phyloP scores from a whole-genome alignment of 2,329 filamentous ascomycete genomes.

The Alternaria sp. region DNA sequence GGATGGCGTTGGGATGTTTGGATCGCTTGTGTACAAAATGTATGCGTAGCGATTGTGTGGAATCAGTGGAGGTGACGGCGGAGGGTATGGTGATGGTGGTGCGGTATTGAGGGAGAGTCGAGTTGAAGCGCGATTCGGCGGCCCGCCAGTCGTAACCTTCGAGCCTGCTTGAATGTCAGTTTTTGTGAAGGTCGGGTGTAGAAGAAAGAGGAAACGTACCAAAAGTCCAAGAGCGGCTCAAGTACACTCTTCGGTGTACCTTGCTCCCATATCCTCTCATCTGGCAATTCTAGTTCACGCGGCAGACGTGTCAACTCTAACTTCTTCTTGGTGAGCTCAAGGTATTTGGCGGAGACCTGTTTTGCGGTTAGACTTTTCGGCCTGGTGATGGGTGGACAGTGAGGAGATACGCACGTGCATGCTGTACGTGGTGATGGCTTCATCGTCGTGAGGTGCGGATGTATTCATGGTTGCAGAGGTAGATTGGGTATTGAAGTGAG shows the following conservation, averaged over 20 bases:
- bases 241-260: slow-evolving; percentile 65
- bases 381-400: background rate
- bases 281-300: slow-evolving; percentile 60
- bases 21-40: slow-evolving; percentile 71
- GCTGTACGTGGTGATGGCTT: slow-evolving; percentile 36
- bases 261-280: slow-evolving; percentile 60
- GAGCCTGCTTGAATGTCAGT: slow-evolving; percentile 52
- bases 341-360: slow-evolving; percentile 70
- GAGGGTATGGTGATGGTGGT: slow-evolving; percentile 56
- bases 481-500: background rate
- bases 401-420: slow-evolving; percentile 39
- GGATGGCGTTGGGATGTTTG: slow-evolving; percentile 60
- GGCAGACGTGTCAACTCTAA: slow-evolving; percentile 70
- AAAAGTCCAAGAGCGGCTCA: slow-evolving; percentile 70
- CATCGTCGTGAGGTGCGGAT: slow-evolving; percentile 13
- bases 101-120: slow-evolving; percentile 67
- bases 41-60: slow-evolving; percentile 55
- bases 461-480: background rate
- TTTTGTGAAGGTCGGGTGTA: background rate
- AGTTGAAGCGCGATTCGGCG: slow-evolving; percentile 65
- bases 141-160: slow-evolving; percentile 70
- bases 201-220: slow-evolving; percentile 47
- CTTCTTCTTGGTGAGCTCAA: slow-evolving; percentile 71
- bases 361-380: background rate
- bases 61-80: slow-evolving; percentile 16